Evolutionary conservation across 257 asterid species (phyloP).

Genomic region (Dorcoceras hygrometricum): DNA sequence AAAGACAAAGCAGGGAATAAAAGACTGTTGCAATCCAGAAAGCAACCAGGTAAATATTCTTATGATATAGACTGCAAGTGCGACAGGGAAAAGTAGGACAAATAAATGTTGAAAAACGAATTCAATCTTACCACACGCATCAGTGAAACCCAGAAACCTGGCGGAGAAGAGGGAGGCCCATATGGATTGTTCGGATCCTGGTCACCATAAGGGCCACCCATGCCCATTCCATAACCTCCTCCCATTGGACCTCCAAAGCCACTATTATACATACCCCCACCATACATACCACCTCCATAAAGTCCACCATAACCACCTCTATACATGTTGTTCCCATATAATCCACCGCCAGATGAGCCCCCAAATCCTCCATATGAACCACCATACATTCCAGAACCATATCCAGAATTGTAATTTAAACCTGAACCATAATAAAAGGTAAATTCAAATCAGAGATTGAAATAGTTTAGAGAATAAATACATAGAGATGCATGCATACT

Average conservation of each 20-base stretch:
- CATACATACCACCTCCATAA: constrained; percentile 74
- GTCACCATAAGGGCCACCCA: constrained; percentile 78
- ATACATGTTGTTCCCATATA: constrained; percentile 83
- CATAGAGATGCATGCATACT: neutral
- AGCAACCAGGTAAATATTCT: constrained; percentile 7
- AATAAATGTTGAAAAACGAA: neutral
- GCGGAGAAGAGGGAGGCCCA: constrained; percentile 89
- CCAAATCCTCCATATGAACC: constrained; percentile 61
- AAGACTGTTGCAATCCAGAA: constrained; percentile 1
- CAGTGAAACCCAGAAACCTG: constrained; percentile 81
- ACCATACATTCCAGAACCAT: constrained; percentile 62
- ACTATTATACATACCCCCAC: constrained; percentile 77
- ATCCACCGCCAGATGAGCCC: constrained; percentile 64
- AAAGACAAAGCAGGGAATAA: neutral
- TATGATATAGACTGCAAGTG: neutral
- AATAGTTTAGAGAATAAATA: constrained; percentile 11
- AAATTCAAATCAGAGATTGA: constrained; percentile 24
- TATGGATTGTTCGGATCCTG: constrained; percentile 95
- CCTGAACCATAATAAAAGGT: constrained; percentile 51
- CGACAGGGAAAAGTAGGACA: neutral
- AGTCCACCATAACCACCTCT: constrained; percentile 86
- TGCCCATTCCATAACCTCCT: constrained; percentile 73
- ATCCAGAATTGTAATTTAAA: constrained; percentile 57
- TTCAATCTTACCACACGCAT: constrained; percentile 79
- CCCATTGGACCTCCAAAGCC: constrained; percentile 70